Base-by-base conservation (phyloP, 1,284 basidiomycete genomes). In the Marasmius sp. region DNA sequence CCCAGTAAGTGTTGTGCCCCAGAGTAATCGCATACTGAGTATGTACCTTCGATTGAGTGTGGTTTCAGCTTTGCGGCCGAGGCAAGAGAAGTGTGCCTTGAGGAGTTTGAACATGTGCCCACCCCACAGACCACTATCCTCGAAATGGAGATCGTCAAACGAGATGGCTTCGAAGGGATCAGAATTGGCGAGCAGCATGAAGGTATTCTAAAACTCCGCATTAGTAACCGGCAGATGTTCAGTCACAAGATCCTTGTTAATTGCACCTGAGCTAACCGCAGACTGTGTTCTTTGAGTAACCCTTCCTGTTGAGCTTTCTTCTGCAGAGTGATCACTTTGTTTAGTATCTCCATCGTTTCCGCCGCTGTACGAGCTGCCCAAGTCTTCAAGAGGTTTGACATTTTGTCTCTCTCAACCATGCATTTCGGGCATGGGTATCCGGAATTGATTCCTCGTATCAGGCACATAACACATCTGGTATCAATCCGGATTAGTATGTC, bases 401-500 rank as follows among this genome's bases (percentile, higher is more conserved):
- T 68, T 9, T 72, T 33, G 6, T 69, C 61, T 14, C 51, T 37
- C 6, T 71, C 72, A 22, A 78, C 71, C 5, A 75, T 66, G 57
- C 77, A 79, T 1, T 74, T 66, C 3, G 72, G 73, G 61, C 77
- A 79, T 6, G 74, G 76, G 59, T 59, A 73, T 9, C 65, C 47
- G 12, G 69, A 61, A n/a, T 63, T 58, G 6, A 68, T 16, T 22
- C 78, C 77, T 9, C 69, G 67, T 51, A 70, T 76, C 0, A 77
- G 65, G 16, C 72, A 66, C 71, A 79, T 74, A 3, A 72, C 63
- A 47, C 59, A 64, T 61, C 72, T 75, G 57, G 2, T 27, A 27
- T 27, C 27, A 53, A 18, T 38, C 45, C 39, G n/a, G 37, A 41
- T 33, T 59, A 39, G 8, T 51, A 33, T 34, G 55, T 22, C n/a